Percentiles rank a stretch among this genome's conserved stretches.
These are phyloP conservation scores for Sarocladium strictum DNA, from an alignment of 2,329 filamentous ascomycete species.

Conservation along the genomic window DNA sequence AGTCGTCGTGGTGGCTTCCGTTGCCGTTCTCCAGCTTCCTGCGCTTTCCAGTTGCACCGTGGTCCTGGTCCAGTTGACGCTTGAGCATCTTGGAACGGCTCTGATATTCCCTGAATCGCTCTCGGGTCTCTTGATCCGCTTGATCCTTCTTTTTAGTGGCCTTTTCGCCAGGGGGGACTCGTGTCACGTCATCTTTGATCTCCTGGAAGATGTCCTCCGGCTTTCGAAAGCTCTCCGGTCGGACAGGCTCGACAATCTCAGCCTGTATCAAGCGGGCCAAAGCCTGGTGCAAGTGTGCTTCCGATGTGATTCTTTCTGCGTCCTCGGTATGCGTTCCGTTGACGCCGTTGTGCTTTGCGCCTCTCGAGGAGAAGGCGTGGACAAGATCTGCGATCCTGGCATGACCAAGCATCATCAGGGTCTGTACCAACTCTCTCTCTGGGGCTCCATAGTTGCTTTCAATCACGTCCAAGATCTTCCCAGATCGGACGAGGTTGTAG, in stretches of 20 bases:
- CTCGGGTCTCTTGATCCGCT: slow-evolving; percentile 49
- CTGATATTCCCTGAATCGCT: slow-evolving; percentile 47
- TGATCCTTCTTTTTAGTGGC: slow-evolving; percentile 59
- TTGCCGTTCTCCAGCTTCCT: slow-evolving; percentile 47
- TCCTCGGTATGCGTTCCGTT: slow-evolving; percentile 26
- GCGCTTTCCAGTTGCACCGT: slow-evolving; percentile 39
- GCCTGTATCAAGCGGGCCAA: slow-evolving; percentile 52
- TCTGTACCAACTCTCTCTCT: slow-evolving; percentile 68
- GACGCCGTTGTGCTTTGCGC: slow-evolving; percentile 26
- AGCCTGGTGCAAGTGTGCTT: slow-evolving; percentile 42
- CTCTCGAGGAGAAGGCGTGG: slow-evolving; percentile 49
- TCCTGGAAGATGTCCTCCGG: slow-evolving; percentile 55
- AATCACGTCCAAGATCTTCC: slow-evolving; percentile 73
- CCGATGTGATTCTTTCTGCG: slow-evolving; percentile 35
- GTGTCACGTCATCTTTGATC: slow-evolving; percentile 57
- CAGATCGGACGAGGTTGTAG: slow-evolving; percentile 75
- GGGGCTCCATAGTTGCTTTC: slow-evolving; percentile 68
- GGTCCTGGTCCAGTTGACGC: slow-evolving; percentile 40
- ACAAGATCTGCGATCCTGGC: slow-evolving; percentile 64
- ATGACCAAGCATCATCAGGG: slow-evolving; percentile 71
- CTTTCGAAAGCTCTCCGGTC: slow-evolving; percentile 49
- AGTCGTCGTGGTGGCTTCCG: slow-evolving; percentile 24
- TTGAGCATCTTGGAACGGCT: slow-evolving; percentile 46
- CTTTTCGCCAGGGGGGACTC: slow-evolving; percentile 36
- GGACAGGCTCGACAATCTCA: slow-evolving; percentile 63